Base-by-base conservation (phyloP, 2,329 filamentous ascomycete species). In the Sphaerulina populicola region DNA sequence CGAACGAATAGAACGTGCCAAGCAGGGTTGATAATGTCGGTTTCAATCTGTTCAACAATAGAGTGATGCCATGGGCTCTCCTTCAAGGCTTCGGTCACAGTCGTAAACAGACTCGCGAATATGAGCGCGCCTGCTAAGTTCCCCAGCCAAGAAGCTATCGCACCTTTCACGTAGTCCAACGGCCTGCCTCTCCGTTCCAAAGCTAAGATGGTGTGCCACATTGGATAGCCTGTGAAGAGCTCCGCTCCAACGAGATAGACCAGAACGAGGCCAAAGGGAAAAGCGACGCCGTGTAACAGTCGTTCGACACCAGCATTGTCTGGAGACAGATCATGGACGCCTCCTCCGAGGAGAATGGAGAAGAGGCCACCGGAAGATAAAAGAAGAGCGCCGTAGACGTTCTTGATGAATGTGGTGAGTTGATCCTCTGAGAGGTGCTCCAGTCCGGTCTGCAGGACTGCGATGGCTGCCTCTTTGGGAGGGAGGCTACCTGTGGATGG, bases 171-270 rank as follows among this genome's bases (percentile, higher is more conserved):
- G 42, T 64, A 63, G 37, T 61, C 47, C 15, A 53, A 6, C 1
- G 53, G 48, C 6, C 27, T 47, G 4, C 60, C 60, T 37, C 59
- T 52, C 1, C 61, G 50, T 23, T 60, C 53, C 3, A 65, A 47
- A 6, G 60, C 58, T 0, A 60, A 56, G 54, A 64, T 62, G 10
- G 56, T 42, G 21, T 60, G 56, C 62, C 62, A 64, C 63, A 65
- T 65, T 0, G 62, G 62, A 48, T 63, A 64, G 2, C 62, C 62
- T 8, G 63, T 65, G 38, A 58, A 65, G 29, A 64, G 53, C 33
- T 64, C 63, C 2, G 60, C 63, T 39, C 63, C 63, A 2, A 62
- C 52, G 8, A 61, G 54, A 41, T 64, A 65, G 1, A 63, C 57
- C 12, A 64, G 33, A 4, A 64, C 57, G 6, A 65, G 56, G 7